Evolutionary conservation across 257 asterid genomes (phyloP).

Genomic region (Solanum etuberosum): DNA sequence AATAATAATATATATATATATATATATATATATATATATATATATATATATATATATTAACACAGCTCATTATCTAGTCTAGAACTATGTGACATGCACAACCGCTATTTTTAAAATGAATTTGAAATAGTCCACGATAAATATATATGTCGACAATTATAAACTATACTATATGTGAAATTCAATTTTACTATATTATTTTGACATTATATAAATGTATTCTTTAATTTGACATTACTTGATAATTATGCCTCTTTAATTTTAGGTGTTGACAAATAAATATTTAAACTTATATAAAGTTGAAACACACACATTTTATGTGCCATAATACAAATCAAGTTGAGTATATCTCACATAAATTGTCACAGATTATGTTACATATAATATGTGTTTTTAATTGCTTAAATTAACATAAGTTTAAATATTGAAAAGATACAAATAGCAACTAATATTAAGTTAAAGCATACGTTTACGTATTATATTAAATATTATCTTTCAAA

Average conservation of each 20-base stretch:
- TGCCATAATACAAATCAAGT: not conserved
- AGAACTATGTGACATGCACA: not conserved
- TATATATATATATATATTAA: not conserved
- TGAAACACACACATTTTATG: not conserved
- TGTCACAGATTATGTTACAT: not conserved
- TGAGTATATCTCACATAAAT: not conserved
- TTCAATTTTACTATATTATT: not conserved
- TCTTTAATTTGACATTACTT: not conserved
- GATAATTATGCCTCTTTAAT: not conserved
- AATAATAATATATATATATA: too few species aligned
- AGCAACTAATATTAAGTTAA: not conserved
- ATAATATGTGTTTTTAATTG: not conserved
- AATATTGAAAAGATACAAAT: not conserved
- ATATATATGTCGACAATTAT: not conserved
- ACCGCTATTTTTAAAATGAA: not conserved
- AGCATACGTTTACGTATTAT: not conserved
- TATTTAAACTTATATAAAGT: not conserved
- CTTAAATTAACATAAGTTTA: not conserved
- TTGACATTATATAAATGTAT: not conserved
- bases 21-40: too few species aligned
- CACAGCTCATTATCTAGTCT: not conserved
- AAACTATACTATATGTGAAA: not conserved
- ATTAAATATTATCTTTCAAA: not conserved
- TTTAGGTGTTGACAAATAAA: not conserved
- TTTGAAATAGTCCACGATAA: not conserved